These are phyloP conservation scores for Entelexis sorbosivorans DNA, from an alignment of 1,139 yeast genomes.

Conservation along the genomic window DNA sequence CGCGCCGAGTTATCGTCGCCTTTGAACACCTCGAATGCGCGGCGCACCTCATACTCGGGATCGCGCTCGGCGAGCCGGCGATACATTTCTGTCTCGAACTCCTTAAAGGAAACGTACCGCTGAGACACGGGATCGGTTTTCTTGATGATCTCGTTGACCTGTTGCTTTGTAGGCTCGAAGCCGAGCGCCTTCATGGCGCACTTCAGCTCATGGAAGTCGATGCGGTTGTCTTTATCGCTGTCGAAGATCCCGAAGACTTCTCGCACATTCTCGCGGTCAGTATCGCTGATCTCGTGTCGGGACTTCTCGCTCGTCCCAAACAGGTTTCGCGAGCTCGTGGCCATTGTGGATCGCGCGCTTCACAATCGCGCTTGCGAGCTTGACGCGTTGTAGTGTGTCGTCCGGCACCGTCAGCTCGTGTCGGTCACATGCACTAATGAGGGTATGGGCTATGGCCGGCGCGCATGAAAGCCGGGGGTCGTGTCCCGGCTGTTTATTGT, in stretches of 20 bases:
- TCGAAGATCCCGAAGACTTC: slow-evolving; percentile 86
- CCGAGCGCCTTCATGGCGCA: slow-evolving; percentile 92
- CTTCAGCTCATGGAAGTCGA: slow-evolving; percentile 86
- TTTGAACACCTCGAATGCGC: slow-evolving; percentile 87
- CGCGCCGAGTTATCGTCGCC: slow-evolving; percentile 50
- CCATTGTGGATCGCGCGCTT: background rate
- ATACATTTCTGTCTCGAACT: slow-evolving; percentile 70
- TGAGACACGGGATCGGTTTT: slow-evolving; percentile 58
- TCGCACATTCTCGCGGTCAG: slow-evolving; percentile 15
- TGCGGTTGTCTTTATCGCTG: slow-evolving; percentile 77
- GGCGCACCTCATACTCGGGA: slow-evolving; percentile 79
- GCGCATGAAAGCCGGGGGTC: background rate
- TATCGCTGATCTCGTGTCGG: slow-evolving; percentile 10
- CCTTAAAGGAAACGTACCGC: slow-evolving; percentile 69
- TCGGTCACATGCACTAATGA: background rate
- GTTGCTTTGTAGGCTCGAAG: slow-evolving; percentile 70
- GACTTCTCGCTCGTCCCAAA: background rate
- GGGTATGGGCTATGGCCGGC: background rate
- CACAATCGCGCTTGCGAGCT: background rate
- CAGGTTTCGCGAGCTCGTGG: slow-evolving; percentile 1
- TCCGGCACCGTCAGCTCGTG: background rate
- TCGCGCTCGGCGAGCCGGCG: slow-evolving; percentile 72
- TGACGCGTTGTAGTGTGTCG: background rate
- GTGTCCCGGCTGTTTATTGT: too few relatives aligned
- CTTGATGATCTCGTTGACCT: slow-evolving; percentile 67